Evolutionary conservation across 495 filamentous ascomycete species (phyloP).

Genomic region (Penicillium cataractarum): DNA sequence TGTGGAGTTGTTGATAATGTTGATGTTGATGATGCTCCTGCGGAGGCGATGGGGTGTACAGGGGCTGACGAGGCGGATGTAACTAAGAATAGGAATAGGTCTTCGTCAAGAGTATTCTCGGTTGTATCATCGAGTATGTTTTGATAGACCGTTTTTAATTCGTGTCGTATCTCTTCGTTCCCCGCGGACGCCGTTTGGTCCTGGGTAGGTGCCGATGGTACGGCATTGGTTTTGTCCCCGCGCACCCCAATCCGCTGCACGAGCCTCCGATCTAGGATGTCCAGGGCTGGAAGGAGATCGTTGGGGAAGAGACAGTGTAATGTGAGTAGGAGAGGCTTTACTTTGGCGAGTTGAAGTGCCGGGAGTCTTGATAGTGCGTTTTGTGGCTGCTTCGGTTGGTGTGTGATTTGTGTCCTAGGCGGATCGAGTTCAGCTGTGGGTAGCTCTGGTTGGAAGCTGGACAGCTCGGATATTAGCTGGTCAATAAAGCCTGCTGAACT

Average conservation of each 20-base stretch:
- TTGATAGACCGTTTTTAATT: background rate
- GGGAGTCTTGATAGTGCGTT: constrained; percentile 29
- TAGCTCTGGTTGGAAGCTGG: constrained; percentile 12
- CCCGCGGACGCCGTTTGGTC: constrained; percentile 1
- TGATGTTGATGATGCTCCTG: background rate
- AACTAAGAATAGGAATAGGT: constrained; percentile 42
- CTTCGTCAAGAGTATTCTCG: constrained; percentile 15
- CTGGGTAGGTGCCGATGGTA: constrained; percentile 8
- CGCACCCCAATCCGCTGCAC: constrained; percentile 51
- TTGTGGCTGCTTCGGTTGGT: constrained; percentile 16
- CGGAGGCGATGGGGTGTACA: constrained; percentile 23
- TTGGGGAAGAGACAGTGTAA: constrained; percentile 60
- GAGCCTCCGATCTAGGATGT: constrained; percentile 75
- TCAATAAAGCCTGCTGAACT: constrained; percentile 31
- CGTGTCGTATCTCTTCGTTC: background rate
- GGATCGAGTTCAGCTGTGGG: background rate
- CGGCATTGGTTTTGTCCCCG: constrained; percentile 8
- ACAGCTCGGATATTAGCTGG: constrained; percentile 30
- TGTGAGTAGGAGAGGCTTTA: constrained; percentile 52
- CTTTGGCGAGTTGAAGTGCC: constrained; percentile 21
- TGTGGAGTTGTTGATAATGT: constrained; percentile 6
- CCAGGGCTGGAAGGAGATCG: constrained; percentile 72
- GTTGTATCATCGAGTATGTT: constrained; percentile 1
- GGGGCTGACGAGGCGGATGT: constrained; percentile 51
- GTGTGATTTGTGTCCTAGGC: constrained; percentile 10